phyloP scores from a whole-genome alignment of 2,329 filamentous ascomycete genomes.

The Ophiostoma sp. region DNA sequence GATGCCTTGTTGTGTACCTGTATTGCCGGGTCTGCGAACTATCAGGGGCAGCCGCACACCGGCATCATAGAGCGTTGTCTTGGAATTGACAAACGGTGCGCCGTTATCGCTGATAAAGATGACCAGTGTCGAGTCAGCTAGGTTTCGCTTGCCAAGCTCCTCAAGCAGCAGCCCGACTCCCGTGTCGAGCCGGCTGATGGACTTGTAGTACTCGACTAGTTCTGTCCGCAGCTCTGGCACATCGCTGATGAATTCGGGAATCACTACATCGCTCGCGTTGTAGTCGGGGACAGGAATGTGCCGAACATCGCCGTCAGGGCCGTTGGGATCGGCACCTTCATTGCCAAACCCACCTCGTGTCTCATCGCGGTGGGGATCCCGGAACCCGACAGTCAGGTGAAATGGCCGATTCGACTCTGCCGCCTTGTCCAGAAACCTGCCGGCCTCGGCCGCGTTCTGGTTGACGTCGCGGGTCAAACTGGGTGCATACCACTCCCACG shows the following conservation, averaged over 20 bases:
- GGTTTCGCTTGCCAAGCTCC: background rate
- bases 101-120: conserved; percentile 41
- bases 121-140: conserved; percentile 37
- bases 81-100: conserved; percentile 41
- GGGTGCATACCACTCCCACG: conserved; percentile 3
- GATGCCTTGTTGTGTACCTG: background rate
- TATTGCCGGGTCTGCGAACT: background rate
- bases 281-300: background rate
- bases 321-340: background rate
- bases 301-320: background rate
- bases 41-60: conserved; percentile 39
- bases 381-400: background rate
- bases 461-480: conserved; percentile 2
- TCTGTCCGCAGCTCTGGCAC: background rate
- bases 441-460: background rate
- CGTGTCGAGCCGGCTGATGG: background rate
- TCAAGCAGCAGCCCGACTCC: background rate
- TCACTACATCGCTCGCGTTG: background rate
- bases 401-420: background rate
- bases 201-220: background rate
- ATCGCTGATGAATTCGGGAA: background rate
- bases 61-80: conserved; percentile 45
- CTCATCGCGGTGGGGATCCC: background rate
- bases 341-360: background rate
- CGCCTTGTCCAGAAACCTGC: background rate